phyloP scores from a whole-genome alignment of 208 protist species.

The Naegleria lovaniensis region DNA sequence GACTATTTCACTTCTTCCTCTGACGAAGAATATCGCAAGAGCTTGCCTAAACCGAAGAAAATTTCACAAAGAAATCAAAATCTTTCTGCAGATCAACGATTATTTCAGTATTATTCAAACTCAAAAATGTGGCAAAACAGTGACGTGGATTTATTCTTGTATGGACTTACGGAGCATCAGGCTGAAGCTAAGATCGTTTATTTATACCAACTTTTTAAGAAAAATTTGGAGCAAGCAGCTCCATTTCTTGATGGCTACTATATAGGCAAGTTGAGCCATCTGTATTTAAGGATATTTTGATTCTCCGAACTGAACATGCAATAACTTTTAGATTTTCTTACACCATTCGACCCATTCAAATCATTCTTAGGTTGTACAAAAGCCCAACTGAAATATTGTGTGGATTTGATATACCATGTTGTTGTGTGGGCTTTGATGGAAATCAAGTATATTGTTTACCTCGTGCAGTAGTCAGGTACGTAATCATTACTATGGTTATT shows the following conservation, averaged over 20 bases:
- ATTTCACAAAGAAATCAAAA: not conserved
- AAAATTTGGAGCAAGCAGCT: not conserved
- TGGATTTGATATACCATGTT: conserved; percentile 40
- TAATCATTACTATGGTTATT: too few species aligned
- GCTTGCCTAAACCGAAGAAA: too few species aligned
- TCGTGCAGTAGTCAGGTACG: not conserved
- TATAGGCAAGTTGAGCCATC: too few species aligned
- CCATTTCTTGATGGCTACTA: not conserved
- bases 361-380: conserved; percentile 37
- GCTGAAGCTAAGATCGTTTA: not conserved
- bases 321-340: not conserved
- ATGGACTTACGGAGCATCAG: not conserved
- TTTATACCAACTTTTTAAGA: not conserved
- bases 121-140: not conserved
- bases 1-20: too few species aligned
- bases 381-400: conserved; percentile 33
- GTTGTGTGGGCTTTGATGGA: conserved; percentile 21
- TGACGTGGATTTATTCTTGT: not conserved
- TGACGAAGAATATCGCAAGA: too few species aligned
- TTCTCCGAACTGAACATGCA: not conserved
- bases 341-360: conserved; percentile 26
- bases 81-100: not conserved
- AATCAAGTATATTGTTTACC: not conserved
- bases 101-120: not conserved
- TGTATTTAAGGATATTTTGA: not conserved